Percentiles rank a stretch among this genome's conserved stretches.
Evolutionary conservation across 768 basidiomycete genomes (phyloP).

Genomic region (Trametes villosa): DNA sequence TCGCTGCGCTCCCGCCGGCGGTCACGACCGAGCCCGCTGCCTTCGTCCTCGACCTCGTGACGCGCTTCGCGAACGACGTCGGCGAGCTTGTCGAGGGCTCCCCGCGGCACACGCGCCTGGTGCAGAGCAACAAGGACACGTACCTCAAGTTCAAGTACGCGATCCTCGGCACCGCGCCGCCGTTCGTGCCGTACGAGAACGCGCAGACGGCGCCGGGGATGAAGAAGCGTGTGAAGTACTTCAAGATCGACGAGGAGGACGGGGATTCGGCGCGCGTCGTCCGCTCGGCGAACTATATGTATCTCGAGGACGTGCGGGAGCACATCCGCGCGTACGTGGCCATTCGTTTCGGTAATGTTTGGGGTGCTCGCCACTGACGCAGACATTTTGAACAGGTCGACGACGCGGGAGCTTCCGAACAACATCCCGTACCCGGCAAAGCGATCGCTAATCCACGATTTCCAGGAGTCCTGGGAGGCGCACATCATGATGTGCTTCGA

Average conservation of each 20-base stretch:
- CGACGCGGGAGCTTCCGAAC: slow-evolving; percentile 47
- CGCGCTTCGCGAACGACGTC: slow-evolving; percentile 10
- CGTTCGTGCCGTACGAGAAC: slow-evolving; percentile 41
- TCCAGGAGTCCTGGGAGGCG: slow-evolving; percentile 41
- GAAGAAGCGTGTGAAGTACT: background rate
- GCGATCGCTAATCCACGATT: slow-evolving; percentile 42
- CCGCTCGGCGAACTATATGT: slow-evolving; percentile 21
- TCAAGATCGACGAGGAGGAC: slow-evolving; percentile 16
- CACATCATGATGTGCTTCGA: slow-evolving; percentile 42
- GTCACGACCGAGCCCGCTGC: slow-evolving; percentile 24
- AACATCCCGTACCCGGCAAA: slow-evolving; percentile 50
- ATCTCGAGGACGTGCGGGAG: slow-evolving; percentile 39
- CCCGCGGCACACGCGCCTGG: slow-evolving; percentile 25
- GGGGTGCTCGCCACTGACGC: background rate
- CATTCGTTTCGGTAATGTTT: background rate
- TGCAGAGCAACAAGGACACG: slow-evolving; percentile 38
- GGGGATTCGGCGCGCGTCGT: background rate
- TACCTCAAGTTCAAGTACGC: slow-evolving; percentile 40
- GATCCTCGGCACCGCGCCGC: slow-evolving; percentile 45
- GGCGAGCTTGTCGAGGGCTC: background rate
- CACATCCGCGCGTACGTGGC: slow-evolving; percentile 40
- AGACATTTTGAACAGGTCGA: slow-evolving; percentile 37
- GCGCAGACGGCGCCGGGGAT: slow-evolving; percentile 1
- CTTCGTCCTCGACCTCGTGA: slow-evolving; percentile 24
- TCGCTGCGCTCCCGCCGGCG: slow-evolving; percentile 16